Evolutionary conservation across 768 basidiomycete species (phyloP).

Genomic region (Lentinula lateritia): DNA sequence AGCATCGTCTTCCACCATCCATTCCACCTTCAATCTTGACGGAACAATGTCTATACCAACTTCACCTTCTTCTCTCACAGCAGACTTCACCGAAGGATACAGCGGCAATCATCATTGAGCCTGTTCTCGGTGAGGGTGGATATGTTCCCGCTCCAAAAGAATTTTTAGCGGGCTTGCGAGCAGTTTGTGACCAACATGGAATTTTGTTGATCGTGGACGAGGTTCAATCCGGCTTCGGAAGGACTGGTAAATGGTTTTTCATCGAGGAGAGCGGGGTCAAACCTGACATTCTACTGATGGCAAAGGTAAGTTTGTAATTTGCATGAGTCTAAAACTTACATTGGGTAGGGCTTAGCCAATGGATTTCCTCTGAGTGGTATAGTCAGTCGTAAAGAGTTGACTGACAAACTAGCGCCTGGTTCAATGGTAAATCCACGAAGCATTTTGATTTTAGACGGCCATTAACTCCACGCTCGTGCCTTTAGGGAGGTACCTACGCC

Average conservation of each 20-base stretch:
- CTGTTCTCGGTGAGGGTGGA: conserved; percentile 92
- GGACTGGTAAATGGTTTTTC: conserved; percentile 81
- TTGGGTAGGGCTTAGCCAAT: conserved; percentile 68
- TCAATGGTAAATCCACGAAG: conserved; percentile 50
- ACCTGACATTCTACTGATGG: conserved; percentile 86
- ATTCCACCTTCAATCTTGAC: conserved; percentile 57
- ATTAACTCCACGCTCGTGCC: too few species aligned
- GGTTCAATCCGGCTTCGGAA: conserved; percentile 86
- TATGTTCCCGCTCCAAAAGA: conserved; percentile 84
- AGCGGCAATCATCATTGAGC: conserved; percentile 91
- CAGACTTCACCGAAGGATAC: conserved; percentile 82
- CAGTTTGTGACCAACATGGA: conserved; percentile 81
- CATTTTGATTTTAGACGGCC: background rate
- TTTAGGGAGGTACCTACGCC: conserved; percentile 81
- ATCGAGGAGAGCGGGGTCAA: conserved; percentile 78
- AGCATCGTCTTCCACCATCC: conserved; percentile 51
- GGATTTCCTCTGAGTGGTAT: conserved; percentile 93
- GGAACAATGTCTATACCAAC: conserved; percentile 65
- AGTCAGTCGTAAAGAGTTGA: conserved; percentile 73
- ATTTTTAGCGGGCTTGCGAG: conserved; percentile 75
- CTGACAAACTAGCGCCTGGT: conserved; percentile 74
- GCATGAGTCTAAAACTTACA: background rate
- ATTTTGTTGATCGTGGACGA: conserved; percentile 85
- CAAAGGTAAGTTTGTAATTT: conserved; percentile 54
- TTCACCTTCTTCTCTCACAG: conserved; percentile 72